Evolutionary conservation across 2,329 filamentous ascomycete species (phyloP).

Genomic region (Fusarium subtropicale): DNA sequence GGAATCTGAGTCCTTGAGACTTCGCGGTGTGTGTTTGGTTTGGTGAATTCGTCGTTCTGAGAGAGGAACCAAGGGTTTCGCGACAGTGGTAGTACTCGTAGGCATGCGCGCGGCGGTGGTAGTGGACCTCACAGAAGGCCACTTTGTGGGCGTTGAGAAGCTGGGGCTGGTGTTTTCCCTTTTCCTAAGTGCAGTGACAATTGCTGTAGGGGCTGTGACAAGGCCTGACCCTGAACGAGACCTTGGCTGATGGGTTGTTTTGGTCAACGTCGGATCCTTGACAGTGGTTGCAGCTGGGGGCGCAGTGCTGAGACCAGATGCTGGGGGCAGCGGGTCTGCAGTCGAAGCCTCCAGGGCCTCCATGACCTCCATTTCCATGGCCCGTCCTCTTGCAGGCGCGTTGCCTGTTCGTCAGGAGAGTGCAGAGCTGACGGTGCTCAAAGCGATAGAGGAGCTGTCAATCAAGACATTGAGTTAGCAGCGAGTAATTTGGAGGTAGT

Average conservation of each 20-base stretch:
- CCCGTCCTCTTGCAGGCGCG: constrained; percentile 40
- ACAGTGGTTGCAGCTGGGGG: constrained; percentile 32
- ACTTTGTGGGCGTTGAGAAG: constrained; percentile 35
- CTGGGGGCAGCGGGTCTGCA: constrained; percentile 45
- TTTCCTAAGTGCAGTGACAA: constrained; percentile 21
- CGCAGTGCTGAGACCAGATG: constrained; percentile 47
- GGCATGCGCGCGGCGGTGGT: constrained; percentile 37
- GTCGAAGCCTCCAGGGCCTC: constrained; percentile 46
- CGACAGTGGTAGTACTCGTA: constrained; percentile 33
- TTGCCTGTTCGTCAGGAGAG: constrained; percentile 41
- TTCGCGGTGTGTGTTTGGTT: constrained; percentile 51
- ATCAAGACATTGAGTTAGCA: constrained; percentile 46
- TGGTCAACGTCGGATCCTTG: constrained; percentile 45
- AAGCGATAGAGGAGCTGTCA: constrained; percentile 42
- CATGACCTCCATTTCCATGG: constrained; percentile 40
- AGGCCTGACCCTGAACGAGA: constrained; percentile 39
- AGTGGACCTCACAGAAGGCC: constrained; percentile 41
- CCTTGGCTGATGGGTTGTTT: constrained; percentile 23
- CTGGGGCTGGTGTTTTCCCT: constrained; percentile 34
- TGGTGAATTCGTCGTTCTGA: constrained; percentile 60
- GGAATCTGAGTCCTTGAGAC: constrained; percentile 60
- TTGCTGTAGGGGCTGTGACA: constrained; percentile 18
- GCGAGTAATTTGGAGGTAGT: constrained; percentile 17
- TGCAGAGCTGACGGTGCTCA: constrained; percentile 45
- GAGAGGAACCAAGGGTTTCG: constrained; percentile 58